Evolutionary conservation across 2,329 filamentous ascomycete genomes (phyloP).

Genomic region (Colletotrichum lentis): DNA sequence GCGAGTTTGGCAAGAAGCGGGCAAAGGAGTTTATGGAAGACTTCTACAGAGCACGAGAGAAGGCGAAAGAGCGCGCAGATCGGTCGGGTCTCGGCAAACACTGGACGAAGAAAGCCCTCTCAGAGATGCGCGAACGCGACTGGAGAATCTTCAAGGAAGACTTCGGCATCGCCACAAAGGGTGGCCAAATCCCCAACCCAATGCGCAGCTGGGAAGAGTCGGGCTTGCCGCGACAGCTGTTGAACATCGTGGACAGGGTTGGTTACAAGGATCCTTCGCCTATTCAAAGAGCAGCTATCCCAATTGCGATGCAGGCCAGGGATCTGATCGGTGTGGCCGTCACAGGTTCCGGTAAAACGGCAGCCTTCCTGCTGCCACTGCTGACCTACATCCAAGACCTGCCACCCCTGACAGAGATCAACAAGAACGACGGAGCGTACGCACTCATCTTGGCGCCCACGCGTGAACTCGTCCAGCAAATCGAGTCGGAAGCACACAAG

Average conservation of each 20-base stretch:
- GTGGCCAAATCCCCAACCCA: slow-evolving; percentile 88
- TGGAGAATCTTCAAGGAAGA: slow-evolving; percentile 99
- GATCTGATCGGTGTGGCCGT: slow-evolving; percentile 98
- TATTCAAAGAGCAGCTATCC: slow-evolving; percentile 93
- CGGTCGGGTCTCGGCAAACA: slow-evolving; percentile 86
- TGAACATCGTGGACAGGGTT: slow-evolving; percentile 83
- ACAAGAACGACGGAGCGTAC: slow-evolving; percentile 94
- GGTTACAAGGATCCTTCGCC: slow-evolving; percentile 92
- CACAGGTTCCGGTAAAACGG: slow-evolving; percentile 98
- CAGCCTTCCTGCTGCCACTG: slow-evolving; percentile 89
- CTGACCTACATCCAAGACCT: slow-evolving; percentile 94
- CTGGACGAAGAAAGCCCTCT: slow-evolving; percentile 92
- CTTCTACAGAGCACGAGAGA: slow-evolving; percentile 68
- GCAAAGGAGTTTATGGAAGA: slow-evolving; percentile 85
- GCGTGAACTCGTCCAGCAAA: slow-evolving; percentile 96
- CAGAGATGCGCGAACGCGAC: slow-evolving; percentile 95
- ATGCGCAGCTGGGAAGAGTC: slow-evolving; percentile 97
- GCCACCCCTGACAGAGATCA: slow-evolving; percentile 81
- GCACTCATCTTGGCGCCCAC: slow-evolving; percentile 97
- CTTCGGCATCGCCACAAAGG: slow-evolving; percentile 95
- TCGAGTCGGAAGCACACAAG: slow-evolving; percentile 91
- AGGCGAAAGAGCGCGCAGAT: slow-evolving; percentile 75
- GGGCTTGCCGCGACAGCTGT: slow-evolving; percentile 75
- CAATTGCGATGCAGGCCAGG: slow-evolving; percentile 88
- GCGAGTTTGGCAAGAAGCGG: slow-evolving; percentile 76